These are phyloP conservation scores for Umbelopsis isabellina DNA, from an alignment of 192 early-diverging fungal species.

Conservation along the genomic window DNA sequence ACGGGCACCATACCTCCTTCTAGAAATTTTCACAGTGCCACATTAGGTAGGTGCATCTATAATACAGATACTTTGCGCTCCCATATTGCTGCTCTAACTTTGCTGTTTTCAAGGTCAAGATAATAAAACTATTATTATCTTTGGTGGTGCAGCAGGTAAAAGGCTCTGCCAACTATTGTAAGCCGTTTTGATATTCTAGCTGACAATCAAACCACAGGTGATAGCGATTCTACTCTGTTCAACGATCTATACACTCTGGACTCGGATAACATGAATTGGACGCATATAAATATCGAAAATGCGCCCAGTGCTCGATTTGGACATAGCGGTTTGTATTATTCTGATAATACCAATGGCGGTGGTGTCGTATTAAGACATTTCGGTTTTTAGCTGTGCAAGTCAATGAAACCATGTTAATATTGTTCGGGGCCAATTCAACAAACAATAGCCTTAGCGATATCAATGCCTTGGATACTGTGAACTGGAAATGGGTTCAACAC, in stretches of 20 bases:
- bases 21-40: constrained; percentile 1
- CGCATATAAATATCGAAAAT: background rate
- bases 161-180: too few species aligned
- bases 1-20: background rate
- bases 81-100: background rate
- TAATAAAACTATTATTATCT: background rate
- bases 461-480: constrained; percentile 9
- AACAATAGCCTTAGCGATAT: background rate
- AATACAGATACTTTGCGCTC: background rate
- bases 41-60: background rate
- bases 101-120: background rate
- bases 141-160: constrained; percentile 17
- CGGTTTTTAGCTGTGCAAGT: constrained; percentile 12
- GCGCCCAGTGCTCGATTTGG: background rate
- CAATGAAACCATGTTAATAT: constrained; percentile 11
- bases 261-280: background rate
- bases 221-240: background rate
- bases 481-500: background rate
- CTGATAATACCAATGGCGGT: background rate
- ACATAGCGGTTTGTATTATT: background rate
- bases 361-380: background rate
- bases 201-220: background rate
- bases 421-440: background rate
- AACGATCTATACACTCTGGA: constrained; percentile 6
- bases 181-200: background rate